These are phyloP conservation scores for Populus hybrid DNA, from an alignment of 441 rosid genomes.

Conservation along the genomic window DNA sequence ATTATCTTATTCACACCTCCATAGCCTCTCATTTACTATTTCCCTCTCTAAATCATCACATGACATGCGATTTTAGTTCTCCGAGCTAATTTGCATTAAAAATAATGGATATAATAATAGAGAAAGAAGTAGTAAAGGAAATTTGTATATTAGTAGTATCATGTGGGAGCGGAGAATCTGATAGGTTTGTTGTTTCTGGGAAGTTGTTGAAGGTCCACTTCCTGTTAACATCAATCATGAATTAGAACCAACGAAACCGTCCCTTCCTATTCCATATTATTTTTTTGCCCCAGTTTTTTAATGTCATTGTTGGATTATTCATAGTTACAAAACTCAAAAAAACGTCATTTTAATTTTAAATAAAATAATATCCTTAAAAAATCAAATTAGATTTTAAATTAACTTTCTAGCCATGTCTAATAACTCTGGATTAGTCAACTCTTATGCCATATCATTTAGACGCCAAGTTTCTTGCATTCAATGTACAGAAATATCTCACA, in stretches of 20 bases:
- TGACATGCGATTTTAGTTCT: constrained; percentile 12
- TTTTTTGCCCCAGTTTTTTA: neutral
- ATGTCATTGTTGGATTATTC: neutral
- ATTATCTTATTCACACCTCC: neutral
- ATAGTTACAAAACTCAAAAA: neutral
- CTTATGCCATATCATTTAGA: too few species aligned
- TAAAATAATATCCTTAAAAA: too few species aligned
- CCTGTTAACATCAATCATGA: constrained; percentile 1
- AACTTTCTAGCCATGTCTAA: too few species aligned
- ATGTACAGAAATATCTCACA: too few species aligned
- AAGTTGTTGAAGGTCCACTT: constrained; percentile 17
- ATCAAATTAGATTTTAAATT: too few species aligned
- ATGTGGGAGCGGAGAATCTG: neutral
- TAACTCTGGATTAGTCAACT: too few species aligned
- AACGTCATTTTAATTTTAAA: too few species aligned
- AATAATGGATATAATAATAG: constrained; percentile 9
- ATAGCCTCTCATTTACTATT: neutral
- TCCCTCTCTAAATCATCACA: neutral
- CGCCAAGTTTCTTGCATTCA: too few species aligned
- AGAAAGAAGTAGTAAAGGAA: neutral
- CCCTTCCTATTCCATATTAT: constrained; percentile 3
- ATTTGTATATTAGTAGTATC: neutral
- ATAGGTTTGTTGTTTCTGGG: constrained; percentile 17
- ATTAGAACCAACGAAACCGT: neutral
- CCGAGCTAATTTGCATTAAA: constrained; percentile 8